Evolutionary conservation across 2,329 filamentous ascomycete species (phyloP).

Genomic region (Claviceps sp.): DNA sequence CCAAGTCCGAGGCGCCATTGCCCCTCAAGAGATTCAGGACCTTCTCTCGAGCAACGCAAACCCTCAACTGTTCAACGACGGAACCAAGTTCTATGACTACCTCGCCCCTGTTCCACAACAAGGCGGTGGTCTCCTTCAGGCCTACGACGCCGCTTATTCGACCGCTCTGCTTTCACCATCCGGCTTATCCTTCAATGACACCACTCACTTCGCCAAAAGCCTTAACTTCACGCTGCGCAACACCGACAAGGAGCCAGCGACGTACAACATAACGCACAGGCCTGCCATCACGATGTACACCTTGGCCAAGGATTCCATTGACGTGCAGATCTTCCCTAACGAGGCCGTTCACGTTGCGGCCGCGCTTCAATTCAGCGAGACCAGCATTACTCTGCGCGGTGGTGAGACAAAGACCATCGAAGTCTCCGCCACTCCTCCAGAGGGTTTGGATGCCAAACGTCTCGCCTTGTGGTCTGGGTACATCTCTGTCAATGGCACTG

Average conservation of each 20-base stretch:
- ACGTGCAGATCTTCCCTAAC: conserved; percentile 31
- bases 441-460: conserved; percentile 3
- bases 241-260: conserved; percentile 31
- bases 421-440: conserved; percentile 3
- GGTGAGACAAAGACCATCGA: conserved; percentile 3
- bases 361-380: conserved; percentile 9
- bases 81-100: conserved; percentile 19
- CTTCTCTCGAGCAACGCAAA: conserved; percentile 35
- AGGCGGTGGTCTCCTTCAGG: conserved; percentile 46
- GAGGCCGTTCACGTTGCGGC: conserved; percentile 28
- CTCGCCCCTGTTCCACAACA: conserved; percentile 46
- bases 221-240: conserved; percentile 44
- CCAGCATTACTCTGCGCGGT: conserved; percentile 2
- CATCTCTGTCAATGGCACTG: conserved; percentile 20
- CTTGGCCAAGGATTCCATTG: conserved; percentile 18
- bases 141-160: conserved; percentile 42
- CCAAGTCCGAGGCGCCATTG: conserved; percentile 35
- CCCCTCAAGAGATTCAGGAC: conserved; percentile 35
- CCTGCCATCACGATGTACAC: conserved; percentile 42
- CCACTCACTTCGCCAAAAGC: conserved; percentile 36
- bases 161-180: conserved; percentile 39
- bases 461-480: conserved; percentile 9
- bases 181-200: conserved; percentile 51
- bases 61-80: conserved; percentile 35
- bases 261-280: conserved; percentile 37